Evolutionary conservation across 2,329 filamentous ascomycete species (phyloP).

Genomic region (Trichoderma pleuroti): DNA sequence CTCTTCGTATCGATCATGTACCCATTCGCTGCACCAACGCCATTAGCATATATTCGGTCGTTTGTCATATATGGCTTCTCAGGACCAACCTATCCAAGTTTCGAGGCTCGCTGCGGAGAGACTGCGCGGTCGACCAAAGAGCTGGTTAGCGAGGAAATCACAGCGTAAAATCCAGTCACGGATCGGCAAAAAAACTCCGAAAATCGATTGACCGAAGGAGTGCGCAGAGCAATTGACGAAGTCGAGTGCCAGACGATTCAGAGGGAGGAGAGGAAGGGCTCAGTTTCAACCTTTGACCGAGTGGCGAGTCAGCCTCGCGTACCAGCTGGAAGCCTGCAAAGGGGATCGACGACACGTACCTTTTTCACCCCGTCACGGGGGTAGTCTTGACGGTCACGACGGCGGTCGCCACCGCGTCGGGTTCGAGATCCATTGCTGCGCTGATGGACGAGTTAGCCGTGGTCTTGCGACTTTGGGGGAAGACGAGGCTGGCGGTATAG

Average conservation of each 20-base stretch:
- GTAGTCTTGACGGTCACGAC: slow-evolving; percentile 43
- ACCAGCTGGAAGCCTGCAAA: not conserved
- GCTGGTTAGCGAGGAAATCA: slow-evolving; percentile 32
- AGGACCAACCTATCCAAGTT: slow-evolving; percentile 65
- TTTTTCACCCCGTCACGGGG: slow-evolving; percentile 88
- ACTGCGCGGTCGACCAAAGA: slow-evolving; percentile 46
- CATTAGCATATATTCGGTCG: not conserved
- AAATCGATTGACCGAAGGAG: slow-evolving; percentile 31
- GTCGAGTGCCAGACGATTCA: slow-evolving; percentile 27
- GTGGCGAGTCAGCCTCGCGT: slow-evolving; percentile 19
- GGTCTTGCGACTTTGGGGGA: not conserved
- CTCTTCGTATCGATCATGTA: slow-evolving; percentile 86
- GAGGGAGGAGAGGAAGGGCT: slow-evolving; percentile 22
- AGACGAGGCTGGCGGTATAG: slow-evolving; percentile 1
- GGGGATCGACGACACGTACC: slow-evolving; percentile 47
- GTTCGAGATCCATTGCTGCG: slow-evolving; percentile 36
- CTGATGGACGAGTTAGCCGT: slow-evolving; percentile 24
- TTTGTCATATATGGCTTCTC: not conserved
- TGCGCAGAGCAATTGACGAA: slow-evolving; percentile 28
- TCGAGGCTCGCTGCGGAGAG: slow-evolving; percentile 59
- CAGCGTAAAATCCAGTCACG: slow-evolving; percentile 32
- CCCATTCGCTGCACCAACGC: slow-evolving; percentile 68
- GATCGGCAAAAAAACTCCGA: slow-evolving; percentile 31
- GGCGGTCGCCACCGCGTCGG: slow-evolving; percentile 35
- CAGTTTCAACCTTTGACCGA: slow-evolving; percentile 28